Conservation (phyloP, 176 grass and related monocot species). For the Chrysopogon serrulatus region DNA sequence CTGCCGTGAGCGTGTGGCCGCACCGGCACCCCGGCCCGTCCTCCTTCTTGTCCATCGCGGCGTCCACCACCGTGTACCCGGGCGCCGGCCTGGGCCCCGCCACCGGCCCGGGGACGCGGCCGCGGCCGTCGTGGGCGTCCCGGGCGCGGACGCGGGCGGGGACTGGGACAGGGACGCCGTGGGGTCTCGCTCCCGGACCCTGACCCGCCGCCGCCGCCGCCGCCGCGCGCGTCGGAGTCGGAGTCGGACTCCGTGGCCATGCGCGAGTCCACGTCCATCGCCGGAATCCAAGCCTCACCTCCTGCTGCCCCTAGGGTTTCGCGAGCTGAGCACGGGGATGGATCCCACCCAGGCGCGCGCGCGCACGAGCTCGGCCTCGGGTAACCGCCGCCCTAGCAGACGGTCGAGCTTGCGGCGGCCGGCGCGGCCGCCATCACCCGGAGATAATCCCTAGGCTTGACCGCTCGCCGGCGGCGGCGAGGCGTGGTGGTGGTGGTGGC, state of each 20-base stretch:
- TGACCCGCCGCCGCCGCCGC: background rate
- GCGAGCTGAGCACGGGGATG: constrained; percentile 19
- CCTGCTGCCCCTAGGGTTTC: constrained; percentile 32
- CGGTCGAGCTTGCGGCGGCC: background rate
- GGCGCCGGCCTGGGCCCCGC: constrained; percentile 75
- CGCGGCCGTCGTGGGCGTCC: background rate
- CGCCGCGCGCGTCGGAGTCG: constrained; percentile 33
- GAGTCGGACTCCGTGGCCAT: constrained; percentile 53
- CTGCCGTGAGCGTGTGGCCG: constrained; percentile 85
- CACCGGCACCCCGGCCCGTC: constrained; percentile 93
- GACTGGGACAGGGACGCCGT: background rate
- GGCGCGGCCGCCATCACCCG: background rate
- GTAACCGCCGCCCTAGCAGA: background rate
- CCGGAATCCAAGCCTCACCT: too few relatives aligned
- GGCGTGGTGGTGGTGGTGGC: constrained; percentile 9
- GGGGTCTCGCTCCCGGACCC: constrained; percentile 38
- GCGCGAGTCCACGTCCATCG: constrained; percentile 49
- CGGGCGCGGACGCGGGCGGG: background rate
- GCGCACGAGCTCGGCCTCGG: background rate
- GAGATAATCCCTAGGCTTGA: constrained; percentile 1
- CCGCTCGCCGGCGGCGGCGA: constrained; percentile 15
- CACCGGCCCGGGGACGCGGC: background rate
- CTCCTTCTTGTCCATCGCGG: constrained; percentile 72
- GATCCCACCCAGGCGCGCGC: background rate
- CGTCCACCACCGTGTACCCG: constrained; percentile 63